Base-by-base conservation (phyloP, 208 protist species). In the Borovskyia barvae region DNA sequence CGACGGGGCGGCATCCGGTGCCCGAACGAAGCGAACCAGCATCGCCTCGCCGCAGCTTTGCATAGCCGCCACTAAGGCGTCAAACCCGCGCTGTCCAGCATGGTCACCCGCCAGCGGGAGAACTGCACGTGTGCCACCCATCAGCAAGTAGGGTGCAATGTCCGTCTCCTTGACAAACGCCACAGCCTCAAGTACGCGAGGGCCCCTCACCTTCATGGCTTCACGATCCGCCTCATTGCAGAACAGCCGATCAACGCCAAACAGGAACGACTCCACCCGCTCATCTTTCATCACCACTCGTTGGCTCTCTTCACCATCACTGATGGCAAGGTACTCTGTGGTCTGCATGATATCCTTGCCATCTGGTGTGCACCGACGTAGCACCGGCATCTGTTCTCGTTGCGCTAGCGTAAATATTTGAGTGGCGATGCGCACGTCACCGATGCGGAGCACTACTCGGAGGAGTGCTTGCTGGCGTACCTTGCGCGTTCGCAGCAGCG, bases 1-100 rank as follows among this genome's bases (percentile, higher is more conserved):
- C 2, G 65, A 45, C 7, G 88, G 88, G 0, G 78, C 40, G 0
- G 72, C 72, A 33, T 85, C 64, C 5, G 40, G 37, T 25, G 51
- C 67, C n/a, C 72, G 77, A n/a, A 96, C 90, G 39, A 87, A 86
- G 20, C 93, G 74, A 36, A 95, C 82, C 14, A 98, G 56, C 39
- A 88, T 72, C 19, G 78, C 83, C 28, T 29, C 46, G 1, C 75
- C 22, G 12, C 48, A 64, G 32, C 82, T 58, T 0, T 47, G 33
- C 69, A 98, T 75, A 12, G 86, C 92, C n/a, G 76, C 61, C 14
- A 92, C 76, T 20, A 98, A 47, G 25, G 78, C 62, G 6, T 74
- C 57, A 41, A 97, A 79, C 7, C 85, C 90, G 3, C 63, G 41
- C 35, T 80, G 59, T 0, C 90, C 80, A n/a, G 37, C 33, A 33